These are phyloP conservation scores for Fagopyrum homotropicum DNA, from an alignment of 148 eudicot species.

Conservation along the genomic window DNA sequence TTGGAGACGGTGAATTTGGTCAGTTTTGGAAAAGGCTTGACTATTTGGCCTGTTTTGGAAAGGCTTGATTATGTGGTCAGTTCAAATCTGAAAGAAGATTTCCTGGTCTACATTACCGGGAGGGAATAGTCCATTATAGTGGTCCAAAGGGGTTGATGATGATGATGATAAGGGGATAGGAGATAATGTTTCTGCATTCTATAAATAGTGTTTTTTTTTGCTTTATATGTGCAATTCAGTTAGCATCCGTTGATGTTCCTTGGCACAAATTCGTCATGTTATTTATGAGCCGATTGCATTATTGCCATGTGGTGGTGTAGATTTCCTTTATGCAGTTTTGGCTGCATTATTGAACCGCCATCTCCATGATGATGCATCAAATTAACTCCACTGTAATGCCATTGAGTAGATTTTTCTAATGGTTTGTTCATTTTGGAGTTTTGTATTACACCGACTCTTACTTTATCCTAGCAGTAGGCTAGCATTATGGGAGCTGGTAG, in stretches of 20 bases:
- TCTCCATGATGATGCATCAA: background rate
- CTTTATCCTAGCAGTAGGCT: background rate
- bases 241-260: background rate
- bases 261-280: background rate
- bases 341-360: background rate
- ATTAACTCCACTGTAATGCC: background rate
- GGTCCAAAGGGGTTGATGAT: constrained; percentile 1
- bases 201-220: constrained; percentile 3
- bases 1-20: background rate
- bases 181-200: constrained; percentile 11
- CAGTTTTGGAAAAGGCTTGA: background rate
- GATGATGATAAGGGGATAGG: background rate
- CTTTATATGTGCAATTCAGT: background rate
- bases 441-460: background rate
- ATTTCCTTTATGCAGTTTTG: background rate
- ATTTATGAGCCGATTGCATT: background rate
- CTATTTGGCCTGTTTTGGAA: background rate
- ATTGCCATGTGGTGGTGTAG: background rate
- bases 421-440: background rate
- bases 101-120: background rate
- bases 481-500: background rate
- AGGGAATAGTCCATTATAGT: constrained; percentile 4
- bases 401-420: background rate
- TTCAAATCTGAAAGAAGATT: constrained; percentile 8
- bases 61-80: constrained; percentile 7